Evolutionary conservation across 2,329 filamentous ascomycete species (phyloP).

Genomic region (Clonostachys chloroleuca): DNA sequence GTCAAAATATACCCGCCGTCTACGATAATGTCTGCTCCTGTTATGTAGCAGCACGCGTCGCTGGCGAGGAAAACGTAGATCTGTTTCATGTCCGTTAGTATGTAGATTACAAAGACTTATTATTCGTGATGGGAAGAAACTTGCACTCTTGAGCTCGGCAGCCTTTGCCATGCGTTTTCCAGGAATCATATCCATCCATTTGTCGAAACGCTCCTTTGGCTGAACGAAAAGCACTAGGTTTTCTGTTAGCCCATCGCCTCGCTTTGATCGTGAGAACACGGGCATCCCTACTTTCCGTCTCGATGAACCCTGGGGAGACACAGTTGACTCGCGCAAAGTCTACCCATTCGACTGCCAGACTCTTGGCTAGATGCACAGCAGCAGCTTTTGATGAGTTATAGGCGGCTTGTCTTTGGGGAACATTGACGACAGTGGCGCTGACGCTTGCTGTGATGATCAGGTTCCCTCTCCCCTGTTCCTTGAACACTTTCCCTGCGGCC

Average conservation of each 20-base stretch:
- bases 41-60: constrained; percentile 44
- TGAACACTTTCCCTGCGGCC: constrained; percentile 29
- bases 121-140: not conserved
- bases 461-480: constrained; percentile 22
- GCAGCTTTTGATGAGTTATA: constrained; percentile 73
- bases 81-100: not conserved
- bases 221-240: constrained; percentile 63
- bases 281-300: constrained; percentile 48
- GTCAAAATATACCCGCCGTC: constrained; percentile 29
- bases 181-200: constrained; percentile 64
- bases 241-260: constrained; percentile 61
- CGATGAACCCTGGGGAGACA: not conserved
- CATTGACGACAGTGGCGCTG: constrained; percentile 47
- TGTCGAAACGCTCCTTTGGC: constrained; percentile 49
- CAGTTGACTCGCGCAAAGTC: constrained; percentile 2
- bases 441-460: constrained; percentile 34
- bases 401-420: constrained; percentile 64
- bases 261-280: constrained; percentile 53
- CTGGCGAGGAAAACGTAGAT: constrained; percentile 48
- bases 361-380: constrained; percentile 53
- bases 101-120: not conserved
- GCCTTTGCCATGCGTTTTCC: constrained; percentile 60
- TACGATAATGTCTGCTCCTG: constrained; percentile 41
- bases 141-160: constrained; percentile 63
- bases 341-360: constrained; percentile 70